Conservation (phyloP, 1,284 basidiomycete species). For the Leccinum solheimii region DNA sequence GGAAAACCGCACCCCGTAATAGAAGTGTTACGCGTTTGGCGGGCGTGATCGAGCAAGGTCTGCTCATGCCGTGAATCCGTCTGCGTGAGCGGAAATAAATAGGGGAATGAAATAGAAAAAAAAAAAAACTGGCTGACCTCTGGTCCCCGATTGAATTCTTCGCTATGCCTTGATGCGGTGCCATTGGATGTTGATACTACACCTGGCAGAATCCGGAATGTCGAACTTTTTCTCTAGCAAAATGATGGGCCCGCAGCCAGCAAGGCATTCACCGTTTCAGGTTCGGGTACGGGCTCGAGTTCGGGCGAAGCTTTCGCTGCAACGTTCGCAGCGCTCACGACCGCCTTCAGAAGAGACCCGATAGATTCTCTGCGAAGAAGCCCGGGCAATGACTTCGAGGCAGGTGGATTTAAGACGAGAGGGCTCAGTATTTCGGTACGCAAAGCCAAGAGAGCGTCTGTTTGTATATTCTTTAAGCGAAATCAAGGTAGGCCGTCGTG, state of each 20-base stretch:
- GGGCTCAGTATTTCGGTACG: too few relatives aligned
- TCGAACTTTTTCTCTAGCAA: constrained; percentile 75
- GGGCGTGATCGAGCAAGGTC: neutral
- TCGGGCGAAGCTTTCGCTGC: too few relatives aligned
- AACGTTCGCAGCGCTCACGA: too few relatives aligned
- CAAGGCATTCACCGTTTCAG: too few relatives aligned
- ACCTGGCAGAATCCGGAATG: constrained; percentile 59
- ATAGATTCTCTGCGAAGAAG: too few relatives aligned
- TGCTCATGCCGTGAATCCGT: constrained; percentile 12
- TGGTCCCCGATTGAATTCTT: constrained; percentile 8
- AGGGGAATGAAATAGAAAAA: neutral
- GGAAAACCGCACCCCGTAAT: neutral
- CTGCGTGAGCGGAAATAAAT: neutral
- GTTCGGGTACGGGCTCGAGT: too few relatives aligned
- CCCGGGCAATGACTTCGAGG: too few relatives aligned
- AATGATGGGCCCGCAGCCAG: constrained; percentile 39
- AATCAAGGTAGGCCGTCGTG: too few relatives aligned
- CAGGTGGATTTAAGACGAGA: too few relatives aligned
- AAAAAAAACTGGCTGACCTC: constrained; percentile 1
- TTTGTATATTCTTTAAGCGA: too few relatives aligned
- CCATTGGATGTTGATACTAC: constrained; percentile 20
- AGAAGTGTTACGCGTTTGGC: neutral
- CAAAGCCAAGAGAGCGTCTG: too few relatives aligned
- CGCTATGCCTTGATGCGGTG: neutral
- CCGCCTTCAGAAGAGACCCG: too few relatives aligned